These are phyloP conservation scores for Apostasia ramifera DNA, from an alignment of 106 monocot species.

Conservation along the genomic window DNA sequence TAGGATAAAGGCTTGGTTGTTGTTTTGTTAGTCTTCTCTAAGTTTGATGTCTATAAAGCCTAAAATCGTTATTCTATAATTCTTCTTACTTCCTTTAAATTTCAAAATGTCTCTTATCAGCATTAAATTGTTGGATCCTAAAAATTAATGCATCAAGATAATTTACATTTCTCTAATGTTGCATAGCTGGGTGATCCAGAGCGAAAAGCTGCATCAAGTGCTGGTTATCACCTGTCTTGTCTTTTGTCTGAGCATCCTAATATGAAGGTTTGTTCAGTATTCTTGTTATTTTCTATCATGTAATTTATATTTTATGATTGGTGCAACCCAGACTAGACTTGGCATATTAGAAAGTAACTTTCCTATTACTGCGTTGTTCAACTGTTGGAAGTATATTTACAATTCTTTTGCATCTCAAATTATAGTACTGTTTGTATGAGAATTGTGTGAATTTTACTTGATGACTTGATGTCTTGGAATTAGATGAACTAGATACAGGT, in stretches of 20 bases:
- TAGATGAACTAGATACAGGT: too few species aligned
- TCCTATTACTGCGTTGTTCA: too few species aligned
- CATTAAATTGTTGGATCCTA: not conserved
- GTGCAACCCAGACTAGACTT: too few species aligned
- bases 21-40: too few species aligned
- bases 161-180: slow-evolving; percentile 12
- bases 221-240: slow-evolving; percentile 52
- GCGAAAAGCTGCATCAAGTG: slow-evolving; percentile 59
- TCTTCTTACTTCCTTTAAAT: not conserved
- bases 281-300: not conserved
- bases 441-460: too few species aligned
- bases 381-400: too few species aligned
- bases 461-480: too few species aligned
- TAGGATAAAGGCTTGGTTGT: too few species aligned
- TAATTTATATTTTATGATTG: not conserved
- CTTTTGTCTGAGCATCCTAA: slow-evolving; percentile 65
- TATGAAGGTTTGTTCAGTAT: slow-evolving; percentile 47
- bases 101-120: not conserved
- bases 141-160: not conserved
- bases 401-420: too few species aligned
- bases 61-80: not conserved
- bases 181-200: slow-evolving; percentile 78
- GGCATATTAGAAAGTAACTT: too few species aligned
- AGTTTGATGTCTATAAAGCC: not conserved
- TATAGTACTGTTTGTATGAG: too few species aligned